These are phyloP conservation scores for Pisolithus albus DNA, from an alignment of 768 basidiomycete species.

Conservation along the genomic window DNA sequence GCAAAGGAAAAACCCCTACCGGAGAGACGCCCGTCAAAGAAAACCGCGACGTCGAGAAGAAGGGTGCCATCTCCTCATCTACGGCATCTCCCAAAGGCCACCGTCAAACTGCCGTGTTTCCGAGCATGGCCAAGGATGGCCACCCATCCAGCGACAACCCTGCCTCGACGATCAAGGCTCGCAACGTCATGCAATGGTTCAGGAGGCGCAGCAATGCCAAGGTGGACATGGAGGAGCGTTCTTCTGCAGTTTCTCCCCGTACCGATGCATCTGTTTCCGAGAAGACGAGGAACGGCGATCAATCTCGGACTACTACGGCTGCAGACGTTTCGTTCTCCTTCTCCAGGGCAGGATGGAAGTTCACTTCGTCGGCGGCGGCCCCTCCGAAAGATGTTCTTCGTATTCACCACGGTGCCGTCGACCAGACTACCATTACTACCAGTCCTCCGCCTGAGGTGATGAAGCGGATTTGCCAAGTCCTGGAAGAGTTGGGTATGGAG, in stretches of 20 bases:
- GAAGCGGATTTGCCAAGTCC: slow-evolving; percentile 69
- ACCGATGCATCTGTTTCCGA: slow-evolving; percentile 3
- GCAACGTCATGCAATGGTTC: slow-evolving; percentile 99
- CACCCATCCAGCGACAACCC: slow-evolving; percentile 37
- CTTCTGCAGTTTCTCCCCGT: background rate
- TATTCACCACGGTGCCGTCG: slow-evolving; percentile 88
- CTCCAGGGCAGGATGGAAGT: slow-evolving; percentile 32
- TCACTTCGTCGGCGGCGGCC: slow-evolving; percentile 18
- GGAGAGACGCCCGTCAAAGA: slow-evolving; percentile 38
- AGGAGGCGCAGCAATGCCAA: slow-evolving; percentile 55
- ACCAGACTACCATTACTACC: slow-evolving; percentile 83
- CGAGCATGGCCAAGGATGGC: slow-evolving; percentile 21
- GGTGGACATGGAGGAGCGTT: slow-evolving; percentile 19
- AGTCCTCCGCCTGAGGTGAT: slow-evolving; percentile 83
- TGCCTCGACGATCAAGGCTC: slow-evolving; percentile 80
- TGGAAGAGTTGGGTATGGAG: slow-evolving; percentile 88
- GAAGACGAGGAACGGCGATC: slow-evolving; percentile 10
- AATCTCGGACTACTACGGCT: slow-evolving; percentile 14
- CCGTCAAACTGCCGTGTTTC: slow-evolving; percentile 20
- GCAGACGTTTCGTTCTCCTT: slow-evolving; percentile 31
- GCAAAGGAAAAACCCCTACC: slow-evolving; percentile 29
- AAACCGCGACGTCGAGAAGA: slow-evolving; percentile 33
- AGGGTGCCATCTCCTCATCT: slow-evolving; percentile 21
- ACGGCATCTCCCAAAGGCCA: slow-evolving; percentile 23
- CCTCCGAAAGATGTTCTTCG: slow-evolving; percentile 50